Conservation (phyloP, 2,329 filamentous ascomycete species). For the Pseudofabraea citricarpa region DNA sequence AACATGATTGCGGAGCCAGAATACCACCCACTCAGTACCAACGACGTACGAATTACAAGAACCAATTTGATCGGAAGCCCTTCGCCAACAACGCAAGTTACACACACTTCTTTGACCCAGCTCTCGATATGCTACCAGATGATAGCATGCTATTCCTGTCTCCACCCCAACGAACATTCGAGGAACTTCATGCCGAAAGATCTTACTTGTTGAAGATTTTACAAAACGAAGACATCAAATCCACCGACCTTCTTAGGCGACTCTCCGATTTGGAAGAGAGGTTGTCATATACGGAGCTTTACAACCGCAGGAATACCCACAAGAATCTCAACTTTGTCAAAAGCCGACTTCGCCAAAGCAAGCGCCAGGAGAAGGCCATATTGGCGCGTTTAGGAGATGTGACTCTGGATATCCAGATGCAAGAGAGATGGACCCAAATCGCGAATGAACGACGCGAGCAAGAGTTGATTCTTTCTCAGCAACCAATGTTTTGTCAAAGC, state of each 20-base stretch:
- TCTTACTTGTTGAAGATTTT: slow-evolving; percentile 40
- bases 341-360: slow-evolving; percentile 37
- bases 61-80: too few species aligned
- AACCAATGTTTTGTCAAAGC: too few species aligned
- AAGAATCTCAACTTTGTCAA: slow-evolving; percentile 39
- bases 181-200: slow-evolving; percentile 40
- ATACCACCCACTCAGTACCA: too few species aligned
- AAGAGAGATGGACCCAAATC: slow-evolving; percentile 34
- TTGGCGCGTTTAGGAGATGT: slow-evolving; percentile 43
- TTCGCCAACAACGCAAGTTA: too few species aligned
- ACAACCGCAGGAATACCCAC: slow-evolving; percentile 8
- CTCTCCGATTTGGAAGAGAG: slow-evolving; percentile 34
- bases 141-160: not conserved
- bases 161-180: slow-evolving; percentile 31
- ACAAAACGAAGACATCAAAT: slow-evolving; percentile 33
- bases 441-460: slow-evolving; percentile 14
- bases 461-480: not conserved
- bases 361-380: slow-evolving; percentile 42
- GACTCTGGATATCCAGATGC: slow-evolving; percentile 42
- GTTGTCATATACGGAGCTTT: slow-evolving; percentile 9
- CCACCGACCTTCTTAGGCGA: slow-evolving; percentile 33
- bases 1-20: too few species aligned
- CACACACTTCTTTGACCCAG: too few species aligned
- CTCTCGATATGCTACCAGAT: not conserved
- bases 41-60: too few species aligned